Percentiles rank a stretch among this genome's conserved stretches.
Conservation (phyloP, 805 yeast species). For the Cyberlindnera meyerae region DNA sequence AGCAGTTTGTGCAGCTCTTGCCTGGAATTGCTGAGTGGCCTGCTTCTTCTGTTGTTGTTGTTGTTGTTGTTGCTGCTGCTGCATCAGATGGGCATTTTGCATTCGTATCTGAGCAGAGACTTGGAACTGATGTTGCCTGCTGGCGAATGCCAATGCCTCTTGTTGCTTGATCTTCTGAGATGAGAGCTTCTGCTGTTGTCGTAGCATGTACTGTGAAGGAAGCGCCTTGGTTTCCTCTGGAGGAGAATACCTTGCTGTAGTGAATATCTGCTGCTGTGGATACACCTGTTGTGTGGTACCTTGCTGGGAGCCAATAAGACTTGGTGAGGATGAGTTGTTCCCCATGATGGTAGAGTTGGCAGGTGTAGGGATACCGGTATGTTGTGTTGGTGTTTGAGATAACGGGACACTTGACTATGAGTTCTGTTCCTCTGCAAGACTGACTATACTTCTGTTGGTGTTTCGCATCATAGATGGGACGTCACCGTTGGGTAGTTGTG, state of each 20-base stretch:
- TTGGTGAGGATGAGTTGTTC: slow-evolving; percentile 9
- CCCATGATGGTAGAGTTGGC: slow-evolving; percentile 13
- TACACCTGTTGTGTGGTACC: slow-evolving; percentile 1
- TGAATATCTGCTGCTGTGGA: not conserved
- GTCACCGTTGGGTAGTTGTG: not conserved
- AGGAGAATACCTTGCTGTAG: not conserved
- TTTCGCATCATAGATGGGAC: slow-evolving; percentile 1
- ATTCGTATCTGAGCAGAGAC: slow-evolving; percentile 15
- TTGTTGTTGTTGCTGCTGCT: slow-evolving; percentile 10
- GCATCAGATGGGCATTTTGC: slow-evolving; percentile 13
- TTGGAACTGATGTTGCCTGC: slow-evolving; percentile 10
- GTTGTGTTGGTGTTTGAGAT: too few relatives aligned
- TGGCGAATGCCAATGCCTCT: not conserved
- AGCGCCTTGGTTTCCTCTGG: not conserved
- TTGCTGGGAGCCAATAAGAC: slow-evolving; percentile 4
- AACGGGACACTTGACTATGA: not conserved
- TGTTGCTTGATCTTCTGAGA: slow-evolving; percentile 1
- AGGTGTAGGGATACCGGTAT: slow-evolving; percentile 12
- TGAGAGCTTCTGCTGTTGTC: slow-evolving; percentile 1
- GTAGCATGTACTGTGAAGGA: slow-evolving; percentile 1
- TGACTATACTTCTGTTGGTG: slow-evolving; percentile 7
- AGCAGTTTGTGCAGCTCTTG: slow-evolving; percentile 6
- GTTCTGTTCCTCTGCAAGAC: slow-evolving; percentile 6
- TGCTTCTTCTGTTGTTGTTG: slow-evolving; percentile 1
- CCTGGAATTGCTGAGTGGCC: slow-evolving; percentile 2